Conservation (phyloP, 768 basidiomycete species). For the Lentinus tigrinus region DNA sequence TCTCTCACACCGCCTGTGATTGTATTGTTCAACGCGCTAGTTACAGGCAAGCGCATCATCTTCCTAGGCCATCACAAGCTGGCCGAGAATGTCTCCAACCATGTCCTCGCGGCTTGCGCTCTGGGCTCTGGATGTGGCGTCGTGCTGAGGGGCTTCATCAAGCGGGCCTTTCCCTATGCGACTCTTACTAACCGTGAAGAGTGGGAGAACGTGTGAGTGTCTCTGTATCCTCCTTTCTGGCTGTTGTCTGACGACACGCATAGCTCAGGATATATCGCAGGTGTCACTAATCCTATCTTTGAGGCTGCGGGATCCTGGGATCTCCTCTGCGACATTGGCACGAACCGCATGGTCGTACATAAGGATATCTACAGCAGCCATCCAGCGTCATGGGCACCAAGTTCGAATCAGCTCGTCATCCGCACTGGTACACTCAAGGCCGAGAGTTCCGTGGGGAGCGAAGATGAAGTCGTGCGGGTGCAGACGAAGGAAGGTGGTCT, state of each 20-base stretch:
- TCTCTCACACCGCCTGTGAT: constrained; percentile 90
- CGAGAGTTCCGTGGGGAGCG: constrained; percentile 59
- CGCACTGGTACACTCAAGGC: constrained; percentile 65
- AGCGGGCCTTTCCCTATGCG: constrained; percentile 93
- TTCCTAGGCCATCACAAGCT: constrained; percentile 90
- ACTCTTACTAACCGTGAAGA: constrained; percentile 87
- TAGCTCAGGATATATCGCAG: constrained; percentile 92
- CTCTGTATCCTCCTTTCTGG: background rate
- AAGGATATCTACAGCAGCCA: constrained; percentile 71
- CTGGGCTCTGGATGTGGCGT: constrained; percentile 89
- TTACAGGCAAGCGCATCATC: constrained; percentile 94
- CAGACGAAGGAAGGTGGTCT: constrained; percentile 50
- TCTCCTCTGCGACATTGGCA: constrained; percentile 86
- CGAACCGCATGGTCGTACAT: constrained; percentile 81
- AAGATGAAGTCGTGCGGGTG: constrained; percentile 68
- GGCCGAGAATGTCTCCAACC: constrained; percentile 86
- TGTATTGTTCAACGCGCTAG: constrained; percentile 91
- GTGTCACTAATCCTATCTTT: constrained; percentile 97
- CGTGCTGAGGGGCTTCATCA: constrained; percentile 81
- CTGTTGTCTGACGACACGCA: background rate
- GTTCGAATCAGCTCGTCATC: constrained; percentile 39
- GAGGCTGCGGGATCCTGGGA: constrained; percentile 89
- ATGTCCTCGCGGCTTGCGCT: constrained; percentile 93
- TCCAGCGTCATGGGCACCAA: constrained; percentile 34
- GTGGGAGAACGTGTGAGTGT: constrained; percentile 81